A percentile compares a stretch with the other conserved stretches of the same genome.
phyloP scores from a whole-genome alignment of 225 moss, liverwort and hornwort species.

The Ulota crispa region DNA sequence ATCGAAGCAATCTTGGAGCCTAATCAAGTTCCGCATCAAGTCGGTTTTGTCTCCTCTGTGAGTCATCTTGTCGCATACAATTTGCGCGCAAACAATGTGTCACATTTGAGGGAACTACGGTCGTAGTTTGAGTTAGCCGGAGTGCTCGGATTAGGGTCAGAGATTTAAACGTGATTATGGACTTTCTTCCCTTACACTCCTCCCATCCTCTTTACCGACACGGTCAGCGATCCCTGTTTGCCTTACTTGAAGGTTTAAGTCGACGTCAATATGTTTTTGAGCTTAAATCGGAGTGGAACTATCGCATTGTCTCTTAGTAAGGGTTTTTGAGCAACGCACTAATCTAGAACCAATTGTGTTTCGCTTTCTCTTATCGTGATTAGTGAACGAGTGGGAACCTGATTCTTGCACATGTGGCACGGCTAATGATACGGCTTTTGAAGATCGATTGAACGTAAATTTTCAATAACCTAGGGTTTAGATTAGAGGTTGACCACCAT shows the following conservation, averaged over 20 bases:
- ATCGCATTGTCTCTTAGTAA: background rate
- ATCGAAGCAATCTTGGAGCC: slow-evolving; percentile 75
- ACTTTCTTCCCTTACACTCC: background rate
- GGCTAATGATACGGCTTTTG: background rate
- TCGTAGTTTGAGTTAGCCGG: background rate
- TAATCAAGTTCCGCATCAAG: slow-evolving; percentile 61
- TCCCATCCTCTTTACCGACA: background rate
- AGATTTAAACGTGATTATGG: background rate
- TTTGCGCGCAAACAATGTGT: background rate
- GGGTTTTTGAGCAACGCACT: background rate
- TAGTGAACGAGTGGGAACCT: slow-evolving; percentile 2
- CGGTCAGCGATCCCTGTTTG: background rate
- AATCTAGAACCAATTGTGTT: background rate
- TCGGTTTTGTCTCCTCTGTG: slow-evolving; percentile 77
- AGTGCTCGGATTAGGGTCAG: slow-evolving; percentile 21
- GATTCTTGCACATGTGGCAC: background rate
- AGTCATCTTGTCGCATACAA: slow-evolving; percentile 28
- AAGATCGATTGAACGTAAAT: background rate
- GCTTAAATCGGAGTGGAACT: background rate
- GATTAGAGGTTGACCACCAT: background rate
- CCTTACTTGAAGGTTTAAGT: background rate
- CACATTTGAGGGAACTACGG: background rate
- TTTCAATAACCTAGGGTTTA: slow-evolving; percentile 15
- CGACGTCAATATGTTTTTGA: background rate
- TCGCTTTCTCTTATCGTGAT: background rate